Base-by-base conservation (phyloP, 2,329 filamentous ascomycete species). In the Arthrobotrys sinensis region DNA sequence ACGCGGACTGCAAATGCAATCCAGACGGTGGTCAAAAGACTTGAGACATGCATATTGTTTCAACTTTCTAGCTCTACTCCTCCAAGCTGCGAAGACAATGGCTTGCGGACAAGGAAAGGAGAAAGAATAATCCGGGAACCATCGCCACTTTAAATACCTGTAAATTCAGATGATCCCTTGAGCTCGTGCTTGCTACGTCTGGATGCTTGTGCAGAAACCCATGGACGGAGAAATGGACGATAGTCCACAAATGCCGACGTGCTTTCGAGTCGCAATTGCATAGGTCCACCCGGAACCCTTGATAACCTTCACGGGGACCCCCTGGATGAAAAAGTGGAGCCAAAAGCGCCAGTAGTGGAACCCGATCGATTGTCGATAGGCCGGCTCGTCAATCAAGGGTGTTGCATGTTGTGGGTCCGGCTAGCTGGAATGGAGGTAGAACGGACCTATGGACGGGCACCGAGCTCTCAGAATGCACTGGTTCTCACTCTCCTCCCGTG, bases 371-470 rank as follows among this genome's bases (percentile, higher is more conserved):
- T 65, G 21, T 38, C 43, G 32, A 66, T 21, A 36, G 16, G n/a
- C 45, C 16, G 62, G 62, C 63, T 66, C 63, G 63, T 50, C 63
- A 66, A 53, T 28, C 63, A 66, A 66, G 63, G 63, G 60, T 64
- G 60, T 34, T 64, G 40, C 24, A 50, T 46, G 16, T 50, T 48
- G 60, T 48, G 60, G 60, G 43, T 48, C 60, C 60, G 60, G 60
- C 43, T 64, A 48, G 19, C 60, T 64, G 40, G 60, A 64, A 64
- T 48, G 16, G 7, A 21, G n/a, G 19, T 24, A 36, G 45, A 40
- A 19, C 19, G 60, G 14, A 36, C 14, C 24, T 28, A 2, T 28
- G 38, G 60, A 12, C 60, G 21, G 60, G 60, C n/a, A 64, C 60
- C 16, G 60, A 46, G 40, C 24, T 28, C 40, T 21, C 21, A 14